A percentile compares a stretch with the other conserved stretches of the same genome.
Evolutionary conservation across 148 eudicot species (phyloP).

Genomic region (Simmondsia chinensis): DNA sequence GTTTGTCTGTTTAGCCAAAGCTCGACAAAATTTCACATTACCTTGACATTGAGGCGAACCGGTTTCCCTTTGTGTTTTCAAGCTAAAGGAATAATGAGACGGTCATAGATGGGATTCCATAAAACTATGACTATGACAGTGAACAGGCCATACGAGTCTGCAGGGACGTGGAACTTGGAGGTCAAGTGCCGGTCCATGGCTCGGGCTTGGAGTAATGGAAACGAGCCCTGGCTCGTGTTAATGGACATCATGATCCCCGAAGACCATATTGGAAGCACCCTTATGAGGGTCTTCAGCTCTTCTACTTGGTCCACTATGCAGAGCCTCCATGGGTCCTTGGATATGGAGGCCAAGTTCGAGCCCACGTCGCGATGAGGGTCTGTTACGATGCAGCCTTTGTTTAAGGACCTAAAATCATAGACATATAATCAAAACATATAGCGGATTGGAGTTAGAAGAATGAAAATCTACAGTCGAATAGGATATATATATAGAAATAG

Average conservation of each 20-base stretch:
- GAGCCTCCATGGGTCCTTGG: constrained; percentile 40
- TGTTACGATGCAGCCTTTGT: constrained; percentile 62
- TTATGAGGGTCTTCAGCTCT: constrained; percentile 58
- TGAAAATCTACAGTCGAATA: too few species aligned
- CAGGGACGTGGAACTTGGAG: constrained; percentile 54
- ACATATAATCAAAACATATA: neutral
- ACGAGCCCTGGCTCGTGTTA: constrained; percentile 40
- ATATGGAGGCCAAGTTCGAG: constrained; percentile 26
- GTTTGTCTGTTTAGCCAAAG: too few species aligned
- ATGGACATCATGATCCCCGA: constrained; percentile 54
- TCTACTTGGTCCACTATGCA: constrained; percentile 70
- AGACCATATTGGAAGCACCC: constrained; percentile 72
- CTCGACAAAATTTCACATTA: too few species aligned
- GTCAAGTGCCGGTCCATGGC: constrained; percentile 71
- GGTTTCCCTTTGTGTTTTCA: constrained; percentile 52
- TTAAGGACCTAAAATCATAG: constrained; percentile 39
- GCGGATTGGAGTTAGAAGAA: too few species aligned
- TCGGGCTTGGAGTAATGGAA: constrained; percentile 46
- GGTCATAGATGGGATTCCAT: constrained; percentile 68
- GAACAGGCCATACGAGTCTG: constrained; percentile 67
- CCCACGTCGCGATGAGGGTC: constrained; percentile 37
- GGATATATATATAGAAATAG: too few species aligned
- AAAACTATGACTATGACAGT: constrained; percentile 34
- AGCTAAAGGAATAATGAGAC: constrained; percentile 59
- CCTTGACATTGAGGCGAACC: constrained; percentile 36